These are phyloP conservation scores for Plasmodium relictum DNA, from an alignment of 169 alveolate species.

Conservation along the genomic window DNA sequence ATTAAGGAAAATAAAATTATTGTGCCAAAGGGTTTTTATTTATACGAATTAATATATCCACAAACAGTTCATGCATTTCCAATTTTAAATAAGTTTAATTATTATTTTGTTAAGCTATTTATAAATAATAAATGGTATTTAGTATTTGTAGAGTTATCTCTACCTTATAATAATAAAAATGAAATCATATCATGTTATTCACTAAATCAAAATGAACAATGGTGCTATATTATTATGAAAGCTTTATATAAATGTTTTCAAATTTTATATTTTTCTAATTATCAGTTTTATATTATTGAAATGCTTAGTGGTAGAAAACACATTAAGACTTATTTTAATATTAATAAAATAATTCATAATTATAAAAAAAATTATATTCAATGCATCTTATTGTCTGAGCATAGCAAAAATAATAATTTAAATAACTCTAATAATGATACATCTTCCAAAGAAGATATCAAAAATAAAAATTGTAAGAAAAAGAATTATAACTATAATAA, in stretches of 20 bases:
- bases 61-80: constrained; percentile 61
- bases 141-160: constrained; percentile 39
- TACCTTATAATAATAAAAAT: constrained; percentile 31
- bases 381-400: not conserved
- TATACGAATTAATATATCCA: constrained; percentile 67
- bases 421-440: not conserved
- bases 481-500: not conserved
- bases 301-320: constrained; percentile 59
- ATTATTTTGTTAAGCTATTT: constrained; percentile 54
- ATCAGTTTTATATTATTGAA: constrained; percentile 34
- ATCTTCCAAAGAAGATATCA: not conserved
- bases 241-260: constrained; percentile 49
- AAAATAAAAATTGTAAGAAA: not conserved
- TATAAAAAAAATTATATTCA: constrained; percentile 24
- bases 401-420: not conserved
- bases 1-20: constrained; percentile 63
- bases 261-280: constrained; percentile 25
- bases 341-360: constrained; percentile 7
- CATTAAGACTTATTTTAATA: not conserved
- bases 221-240: constrained; percentile 46
- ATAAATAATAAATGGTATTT: constrained; percentile 74
- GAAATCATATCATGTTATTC: constrained; percentile 31
- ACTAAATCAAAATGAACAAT: constrained; percentile 18
- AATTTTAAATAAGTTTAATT: constrained; percentile 39
- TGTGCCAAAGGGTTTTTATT: constrained; percentile 61